Evolutionary conservation across 2,329 filamentous ascomycete genomes (phyloP).

Genomic region (Endothia cerciana): DNA sequence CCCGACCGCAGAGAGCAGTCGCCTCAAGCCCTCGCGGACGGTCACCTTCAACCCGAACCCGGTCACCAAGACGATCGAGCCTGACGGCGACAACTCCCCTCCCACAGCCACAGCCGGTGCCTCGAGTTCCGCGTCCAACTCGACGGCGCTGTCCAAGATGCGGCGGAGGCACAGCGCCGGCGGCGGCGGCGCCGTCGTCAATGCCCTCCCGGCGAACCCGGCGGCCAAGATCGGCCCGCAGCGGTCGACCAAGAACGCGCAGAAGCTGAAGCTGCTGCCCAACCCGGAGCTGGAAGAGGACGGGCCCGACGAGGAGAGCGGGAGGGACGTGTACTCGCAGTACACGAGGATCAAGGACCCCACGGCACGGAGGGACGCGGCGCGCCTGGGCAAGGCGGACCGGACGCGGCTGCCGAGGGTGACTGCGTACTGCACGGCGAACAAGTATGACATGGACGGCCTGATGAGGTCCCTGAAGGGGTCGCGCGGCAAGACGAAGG

Average conservation of each 20-base stretch:
- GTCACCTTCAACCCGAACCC: conserved; percentile 80
- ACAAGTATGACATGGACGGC: conserved; percentile 86
- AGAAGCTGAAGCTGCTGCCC: conserved; percentile 96
- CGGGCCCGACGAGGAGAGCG: conserved; percentile 82
- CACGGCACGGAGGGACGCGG: conserved; percentile 88
- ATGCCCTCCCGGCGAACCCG: conserved; percentile 44
- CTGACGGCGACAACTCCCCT: conserved; percentile 42
- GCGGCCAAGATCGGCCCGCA: conserved; percentile 85
- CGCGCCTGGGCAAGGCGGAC: conserved; percentile 90
- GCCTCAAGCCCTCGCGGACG: conserved; percentile 58
- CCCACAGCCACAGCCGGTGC: conserved; percentile 34
- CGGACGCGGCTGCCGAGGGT: conserved; percentile 84
- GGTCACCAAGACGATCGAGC: conserved; percentile 63
- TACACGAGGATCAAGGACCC: conserved; percentile 98
- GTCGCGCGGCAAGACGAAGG: conserved; percentile 69
- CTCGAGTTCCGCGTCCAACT: conserved; percentile 37
- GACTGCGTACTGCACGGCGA: conserved; percentile 95
- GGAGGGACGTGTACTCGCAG: conserved; percentile 94
- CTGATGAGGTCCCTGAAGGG: conserved; percentile 92
- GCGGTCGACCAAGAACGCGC: conserved; percentile 89
- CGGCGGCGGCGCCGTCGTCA: conserved; percentile 65
- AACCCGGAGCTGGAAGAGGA: conserved; percentile 84
- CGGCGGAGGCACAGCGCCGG: conserved; percentile 85
- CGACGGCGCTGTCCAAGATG: conserved; percentile 84
- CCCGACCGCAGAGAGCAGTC: conserved; percentile 35